These are phyloP conservation scores for Fraxinus angustifolia DNA, from an alignment of 305 asterid species.

Conservation along the genomic window DNA sequence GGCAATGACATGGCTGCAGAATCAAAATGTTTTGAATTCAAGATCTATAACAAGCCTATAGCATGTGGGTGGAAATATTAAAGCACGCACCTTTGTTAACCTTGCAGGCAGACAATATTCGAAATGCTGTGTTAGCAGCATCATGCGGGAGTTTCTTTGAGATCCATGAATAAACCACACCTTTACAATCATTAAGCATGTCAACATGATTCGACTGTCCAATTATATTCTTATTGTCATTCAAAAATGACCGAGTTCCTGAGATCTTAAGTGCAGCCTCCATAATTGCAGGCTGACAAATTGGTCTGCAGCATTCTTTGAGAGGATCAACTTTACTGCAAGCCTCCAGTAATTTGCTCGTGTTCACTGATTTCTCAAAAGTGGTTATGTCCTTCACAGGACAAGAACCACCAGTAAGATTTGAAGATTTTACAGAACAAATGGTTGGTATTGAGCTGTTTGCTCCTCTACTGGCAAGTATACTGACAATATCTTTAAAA, in stretches of 20 bases:
- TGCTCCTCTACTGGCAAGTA: constrained; percentile 92
- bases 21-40: background rate
- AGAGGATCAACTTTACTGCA: constrained; percentile 82
- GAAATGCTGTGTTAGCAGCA: constrained; percentile 69
- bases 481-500: constrained; percentile 87
- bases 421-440: constrained; percentile 65
- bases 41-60: background rate
- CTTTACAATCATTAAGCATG: constrained; percentile 78
- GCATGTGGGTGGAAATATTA: background rate
- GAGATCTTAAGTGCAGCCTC: constrained; percentile 82
- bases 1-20: background rate
- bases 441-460: constrained; percentile 67
- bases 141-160: constrained; percentile 76
- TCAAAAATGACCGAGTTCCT: constrained; percentile 46
- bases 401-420: constrained; percentile 92
- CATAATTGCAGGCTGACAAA: constrained; percentile 82
- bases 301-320: constrained; percentile 91
- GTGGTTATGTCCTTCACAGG: constrained; percentile 73
- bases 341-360: constrained; percentile 79
- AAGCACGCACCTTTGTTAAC: constrained; percentile 74
- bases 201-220: constrained; percentile 53
- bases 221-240: constrained; percentile 48
- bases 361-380: constrained; percentile 79
- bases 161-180: constrained; percentile 83
- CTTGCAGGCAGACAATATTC: constrained; percentile 89